Percentiles rank a stretch among this genome's conserved stretches.
phyloP scores from a whole-genome alignment of 768 basidiomycete genomes.

The Paxillus involutus region DNA sequence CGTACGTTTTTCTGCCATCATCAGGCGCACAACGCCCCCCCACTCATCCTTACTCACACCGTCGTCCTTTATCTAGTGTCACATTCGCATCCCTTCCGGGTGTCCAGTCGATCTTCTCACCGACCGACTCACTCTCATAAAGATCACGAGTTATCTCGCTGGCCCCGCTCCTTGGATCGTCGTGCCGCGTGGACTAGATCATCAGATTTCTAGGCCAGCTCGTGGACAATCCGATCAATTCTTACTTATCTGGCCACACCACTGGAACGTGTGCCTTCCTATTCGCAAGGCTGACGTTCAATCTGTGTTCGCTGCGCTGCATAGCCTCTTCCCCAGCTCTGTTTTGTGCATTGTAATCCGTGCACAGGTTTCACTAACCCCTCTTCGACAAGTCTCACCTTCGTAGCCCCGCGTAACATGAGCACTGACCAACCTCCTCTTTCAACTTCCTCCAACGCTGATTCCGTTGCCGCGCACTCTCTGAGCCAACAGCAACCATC shows the following conservation, averaged over 20 bases:
- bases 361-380: not conserved
- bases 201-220: not conserved
- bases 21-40: not conserved
- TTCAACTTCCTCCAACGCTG: not conserved
- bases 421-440: not conserved
- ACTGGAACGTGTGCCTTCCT: not conserved
- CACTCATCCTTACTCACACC: not conserved
- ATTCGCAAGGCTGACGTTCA: not conserved
- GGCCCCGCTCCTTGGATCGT: not conserved
- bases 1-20: not conserved
- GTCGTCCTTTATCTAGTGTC: not conserved
- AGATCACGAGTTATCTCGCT: not conserved
- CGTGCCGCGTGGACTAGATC: too few relatives aligned
- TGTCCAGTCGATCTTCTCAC: not conserved
- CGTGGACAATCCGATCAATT: not conserved
- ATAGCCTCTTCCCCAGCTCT: not conserved
- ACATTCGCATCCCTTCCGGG: not conserved
- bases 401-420: not conserved
- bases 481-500: slow-evolving; percentile 1
- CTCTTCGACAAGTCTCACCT: not conserved
- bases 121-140: not conserved
- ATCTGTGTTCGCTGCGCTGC: not conserved
- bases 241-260: not conserved
- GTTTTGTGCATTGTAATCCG: not conserved
- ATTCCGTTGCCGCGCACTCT: not conserved